Percentiles rank a stretch among this genome's conserved stretches.
Conservation (phyloP, 2,329 filamentous ascomycete species). For the Aspergillus ochraceus region DNA sequence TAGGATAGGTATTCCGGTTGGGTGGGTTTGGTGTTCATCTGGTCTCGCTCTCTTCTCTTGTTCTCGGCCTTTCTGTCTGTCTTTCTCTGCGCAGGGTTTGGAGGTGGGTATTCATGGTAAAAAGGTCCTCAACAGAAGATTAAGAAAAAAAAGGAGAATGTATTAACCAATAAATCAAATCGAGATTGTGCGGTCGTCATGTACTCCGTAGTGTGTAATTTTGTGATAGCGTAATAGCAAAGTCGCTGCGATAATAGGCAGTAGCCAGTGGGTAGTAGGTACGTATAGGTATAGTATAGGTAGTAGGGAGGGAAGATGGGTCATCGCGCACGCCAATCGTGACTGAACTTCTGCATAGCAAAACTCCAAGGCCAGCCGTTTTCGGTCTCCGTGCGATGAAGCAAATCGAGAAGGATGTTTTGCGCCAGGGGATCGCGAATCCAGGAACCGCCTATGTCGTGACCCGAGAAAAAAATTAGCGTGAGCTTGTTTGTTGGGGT, state of each 20-base stretch:
- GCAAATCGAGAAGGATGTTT: constrained; percentile 21
- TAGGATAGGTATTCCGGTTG: not conserved
- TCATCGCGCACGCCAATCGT: constrained; percentile 14
- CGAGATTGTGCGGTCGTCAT: not conserved
- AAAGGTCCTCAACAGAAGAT: not conserved
- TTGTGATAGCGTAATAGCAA: too few species aligned
- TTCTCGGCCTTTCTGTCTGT: not conserved
- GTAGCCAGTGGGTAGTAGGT: too few species aligned
- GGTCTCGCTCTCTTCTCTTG: not conserved
- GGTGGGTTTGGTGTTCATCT: not conserved
- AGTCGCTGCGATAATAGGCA: too few species aligned
- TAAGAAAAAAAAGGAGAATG: too few species aligned
- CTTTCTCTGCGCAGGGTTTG: not conserved
- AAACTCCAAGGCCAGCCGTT: constrained; percentile 26
- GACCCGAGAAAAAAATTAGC: not conserved
- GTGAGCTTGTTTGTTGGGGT: not conserved
- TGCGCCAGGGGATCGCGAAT: constrained; percentile 30
- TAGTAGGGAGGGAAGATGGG: not conserved
- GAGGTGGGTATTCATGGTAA: too few species aligned
- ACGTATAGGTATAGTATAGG: too few species aligned
- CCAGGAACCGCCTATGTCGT: constrained; percentile 28
- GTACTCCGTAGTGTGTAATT: too few species aligned
- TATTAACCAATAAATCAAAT: not conserved
- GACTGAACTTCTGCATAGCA: constrained; percentile 18
- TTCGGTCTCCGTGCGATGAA: constrained; percentile 23